Evolutionary conservation across 2,329 filamentous ascomycete species (phyloP).

Genomic region (Penicillium sp.): DNA sequence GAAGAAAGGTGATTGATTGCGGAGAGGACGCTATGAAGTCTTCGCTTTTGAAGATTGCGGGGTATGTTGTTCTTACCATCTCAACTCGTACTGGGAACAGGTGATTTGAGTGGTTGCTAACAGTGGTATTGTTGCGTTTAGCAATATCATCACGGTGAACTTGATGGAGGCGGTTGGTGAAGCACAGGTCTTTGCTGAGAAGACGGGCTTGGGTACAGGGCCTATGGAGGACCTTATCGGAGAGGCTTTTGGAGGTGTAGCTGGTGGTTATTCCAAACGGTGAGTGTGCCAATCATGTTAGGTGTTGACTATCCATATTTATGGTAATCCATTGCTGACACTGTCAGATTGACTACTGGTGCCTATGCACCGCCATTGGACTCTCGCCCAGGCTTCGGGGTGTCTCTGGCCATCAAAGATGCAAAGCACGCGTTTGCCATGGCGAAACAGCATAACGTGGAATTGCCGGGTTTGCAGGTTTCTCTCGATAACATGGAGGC

Average conservation of each 20-base stretch:
- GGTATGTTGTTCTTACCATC: too few species aligned
- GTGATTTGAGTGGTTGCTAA: too few species aligned
- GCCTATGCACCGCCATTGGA: slow-evolving; percentile 34
- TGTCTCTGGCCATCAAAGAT: slow-evolving; percentile 34
- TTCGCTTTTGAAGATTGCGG: slow-evolving; percentile 40
- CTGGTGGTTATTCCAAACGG: slow-evolving; percentile 38
- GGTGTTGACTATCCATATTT: neutral
- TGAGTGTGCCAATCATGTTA: too few species aligned
- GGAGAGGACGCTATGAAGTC: slow-evolving; percentile 39
- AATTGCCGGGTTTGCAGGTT: slow-evolving; percentile 28
- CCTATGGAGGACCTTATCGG: slow-evolving; percentile 38
- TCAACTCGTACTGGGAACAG: too few species aligned
- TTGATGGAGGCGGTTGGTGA: slow-evolving; percentile 42
- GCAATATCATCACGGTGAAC: slow-evolving; percentile 38
- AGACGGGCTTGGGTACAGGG: slow-evolving; percentile 37
- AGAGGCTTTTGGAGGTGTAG: slow-evolving; percentile 38
- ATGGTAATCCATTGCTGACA: too few species aligned
- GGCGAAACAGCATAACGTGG: slow-evolving; percentile 24
- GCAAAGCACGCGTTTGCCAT: slow-evolving; percentile 30
- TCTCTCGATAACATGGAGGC: slow-evolving; percentile 30
- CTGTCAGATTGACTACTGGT: slow-evolving; percentile 34
- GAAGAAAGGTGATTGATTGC: slow-evolving; percentile 35
- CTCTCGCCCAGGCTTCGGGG: slow-evolving; percentile 31
- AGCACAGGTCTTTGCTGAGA: slow-evolving; percentile 41
- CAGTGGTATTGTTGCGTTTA: too few species aligned